A percentile compares a stretch with the other conserved stretches of the same genome.
phyloP scores from a whole-genome alignment of 805 yeast species.

The Kuraishia cidri region DNA sequence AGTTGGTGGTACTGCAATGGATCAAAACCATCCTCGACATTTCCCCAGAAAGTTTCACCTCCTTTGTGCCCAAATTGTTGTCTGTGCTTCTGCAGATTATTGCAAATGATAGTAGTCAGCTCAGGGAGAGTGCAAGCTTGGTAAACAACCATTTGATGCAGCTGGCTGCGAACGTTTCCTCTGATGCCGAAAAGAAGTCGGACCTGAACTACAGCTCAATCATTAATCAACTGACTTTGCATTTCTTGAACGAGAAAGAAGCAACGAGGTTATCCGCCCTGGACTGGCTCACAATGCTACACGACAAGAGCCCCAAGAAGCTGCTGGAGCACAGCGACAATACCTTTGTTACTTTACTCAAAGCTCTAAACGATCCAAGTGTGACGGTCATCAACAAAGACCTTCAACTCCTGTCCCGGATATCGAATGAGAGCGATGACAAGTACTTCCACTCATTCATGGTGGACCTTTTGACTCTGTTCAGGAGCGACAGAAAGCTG shows the following conservation, averaged over 20 bases:
- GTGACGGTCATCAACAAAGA: constrained; percentile 73
- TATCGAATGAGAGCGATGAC: constrained; percentile 65
- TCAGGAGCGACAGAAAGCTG: constrained; percentile 59
- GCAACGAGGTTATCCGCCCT: constrained; percentile 75
- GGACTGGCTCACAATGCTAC: constrained; percentile 84
- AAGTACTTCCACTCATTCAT: constrained; percentile 70
- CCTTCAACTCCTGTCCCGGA: constrained; percentile 61
- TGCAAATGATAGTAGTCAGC: constrained; percentile 40
- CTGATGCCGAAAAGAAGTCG: constrained; percentile 27
- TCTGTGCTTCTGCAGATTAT: constrained; percentile 58
- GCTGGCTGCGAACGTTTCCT: constrained; percentile 29
- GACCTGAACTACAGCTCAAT: constrained; percentile 46
- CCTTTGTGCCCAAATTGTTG: constrained; percentile 67
- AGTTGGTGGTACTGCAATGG: constrained; percentile 78
- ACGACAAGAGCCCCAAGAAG: constrained; percentile 55
- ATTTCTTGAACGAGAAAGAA: constrained; percentile 68
- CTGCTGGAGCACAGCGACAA: constrained; percentile 47
- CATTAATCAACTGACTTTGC: constrained; percentile 63
- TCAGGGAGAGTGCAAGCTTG: constrained; percentile 43
- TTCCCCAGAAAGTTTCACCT: constrained; percentile 67
- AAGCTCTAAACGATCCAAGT: constrained; percentile 60
- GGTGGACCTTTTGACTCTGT: constrained; percentile 57
- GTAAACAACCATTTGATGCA: constrained; percentile 51
- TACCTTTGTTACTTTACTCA: constrained; percentile 69
- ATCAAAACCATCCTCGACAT: constrained; percentile 61